Conservation (phyloP, 1,284 basidiomycete species). For the Coriolopsis trogii region DNA sequence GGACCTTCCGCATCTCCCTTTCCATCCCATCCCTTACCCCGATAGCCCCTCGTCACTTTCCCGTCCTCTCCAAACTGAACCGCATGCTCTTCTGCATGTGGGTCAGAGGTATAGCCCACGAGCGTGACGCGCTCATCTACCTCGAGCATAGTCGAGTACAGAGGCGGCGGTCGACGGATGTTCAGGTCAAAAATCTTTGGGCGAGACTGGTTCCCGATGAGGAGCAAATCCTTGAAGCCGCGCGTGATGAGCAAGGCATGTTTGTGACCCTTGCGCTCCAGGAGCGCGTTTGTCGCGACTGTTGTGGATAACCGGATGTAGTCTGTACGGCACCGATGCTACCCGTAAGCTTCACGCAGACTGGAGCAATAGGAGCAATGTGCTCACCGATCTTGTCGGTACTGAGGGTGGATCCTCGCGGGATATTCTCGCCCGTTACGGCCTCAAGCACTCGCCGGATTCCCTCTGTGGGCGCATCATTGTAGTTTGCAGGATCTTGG, state of each 20-base stretch:
- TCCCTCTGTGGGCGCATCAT: constrained; percentile 93
- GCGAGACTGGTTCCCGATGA: constrained; percentile 92
- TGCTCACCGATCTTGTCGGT: constrained; percentile 81
- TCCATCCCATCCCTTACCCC: constrained; percentile 75
- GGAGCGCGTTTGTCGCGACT: constrained; percentile 93
- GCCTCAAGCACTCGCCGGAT: constrained; percentile 89
- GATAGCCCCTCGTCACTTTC: constrained; percentile 68
- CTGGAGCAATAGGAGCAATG: background rate
- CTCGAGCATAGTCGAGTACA: constrained; percentile 85
- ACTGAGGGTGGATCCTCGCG: constrained; percentile 67
- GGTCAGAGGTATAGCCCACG: constrained; percentile 92
- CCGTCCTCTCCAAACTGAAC: constrained; percentile 76
- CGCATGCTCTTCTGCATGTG: constrained; percentile 73
- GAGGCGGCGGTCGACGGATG: constrained; percentile 76
- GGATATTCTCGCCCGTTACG: constrained; percentile 68
- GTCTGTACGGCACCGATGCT: constrained; percentile 63
- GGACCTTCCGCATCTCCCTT: constrained; percentile 71
- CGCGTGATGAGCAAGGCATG: constrained; percentile 92
- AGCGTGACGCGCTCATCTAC: constrained; percentile 95
- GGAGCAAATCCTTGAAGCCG: constrained; percentile 89
- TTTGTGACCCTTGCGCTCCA: constrained; percentile 92
- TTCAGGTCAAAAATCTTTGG: constrained; percentile 90
- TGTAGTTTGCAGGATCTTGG: constrained; percentile 85
- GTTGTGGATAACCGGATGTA: constrained; percentile 94
- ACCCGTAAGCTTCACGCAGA: background rate